These are phyloP conservation scores for Malus sylvestris DNA, from an alignment of 306 rosid species.

Conservation along the genomic window DNA sequence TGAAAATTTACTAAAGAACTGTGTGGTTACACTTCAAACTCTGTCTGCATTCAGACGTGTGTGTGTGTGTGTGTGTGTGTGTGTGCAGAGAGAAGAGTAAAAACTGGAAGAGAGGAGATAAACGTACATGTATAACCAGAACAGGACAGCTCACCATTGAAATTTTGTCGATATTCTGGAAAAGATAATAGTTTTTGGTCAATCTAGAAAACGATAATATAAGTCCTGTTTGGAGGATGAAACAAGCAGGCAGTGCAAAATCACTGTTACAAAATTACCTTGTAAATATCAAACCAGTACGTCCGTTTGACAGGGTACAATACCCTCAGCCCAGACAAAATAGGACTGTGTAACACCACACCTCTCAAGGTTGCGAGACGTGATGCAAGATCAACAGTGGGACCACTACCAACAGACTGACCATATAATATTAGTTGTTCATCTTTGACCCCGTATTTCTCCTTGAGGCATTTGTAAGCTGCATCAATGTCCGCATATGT, in stretches of 20 bases:
- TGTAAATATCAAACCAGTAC: slow-evolving; percentile 91
- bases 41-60: not conserved
- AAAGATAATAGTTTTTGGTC: slow-evolving; percentile 7
- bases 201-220: not conserved
- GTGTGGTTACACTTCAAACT: not conserved
- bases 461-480: slow-evolving; percentile 82
- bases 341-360: slow-evolving; percentile 85
- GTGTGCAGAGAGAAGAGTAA: not conserved
- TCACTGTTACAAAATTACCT: slow-evolving; percentile 38
- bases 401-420: slow-evolving; percentile 96
- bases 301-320: slow-evolving; percentile 85
- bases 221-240: slow-evolving; percentile 15
- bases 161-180: slow-evolving; percentile 86
- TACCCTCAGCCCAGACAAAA: slow-evolving; percentile 84
- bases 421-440: slow-evolving; percentile 85
- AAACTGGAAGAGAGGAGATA: not conserved
- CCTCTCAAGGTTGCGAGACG: slow-evolving; percentile 67
- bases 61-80: not conserved
- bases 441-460: slow-evolving; percentile 71
- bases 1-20: not conserved
- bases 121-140: slow-evolving; percentile 84
- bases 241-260: slow-evolving; percentile 6
- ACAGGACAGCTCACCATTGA: slow-evolving; percentile 68
- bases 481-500: slow-evolving; percentile 93
- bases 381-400: slow-evolving; percentile 87